Percentiles rank a stretch among this genome's conserved stretches.
Conservation (phyloP, 2,329 filamentous ascomycete species). For the Capronia epimyces region DNA sequence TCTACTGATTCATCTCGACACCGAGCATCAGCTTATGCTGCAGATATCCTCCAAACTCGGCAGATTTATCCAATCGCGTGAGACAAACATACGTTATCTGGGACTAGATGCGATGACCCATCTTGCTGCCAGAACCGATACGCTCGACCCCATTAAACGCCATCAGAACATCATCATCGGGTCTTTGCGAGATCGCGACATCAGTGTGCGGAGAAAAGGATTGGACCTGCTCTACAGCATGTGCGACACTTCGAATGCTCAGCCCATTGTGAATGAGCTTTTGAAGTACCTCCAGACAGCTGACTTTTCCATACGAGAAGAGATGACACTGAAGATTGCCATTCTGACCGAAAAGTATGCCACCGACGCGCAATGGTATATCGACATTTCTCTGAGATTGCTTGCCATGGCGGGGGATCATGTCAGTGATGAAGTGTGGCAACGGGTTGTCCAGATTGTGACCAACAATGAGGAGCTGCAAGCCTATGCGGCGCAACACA, state of each 20-base stretch:
- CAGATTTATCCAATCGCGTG: constrained; percentile 91
- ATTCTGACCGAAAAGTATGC: constrained; percentile 98
- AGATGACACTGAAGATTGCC: constrained; percentile 98
- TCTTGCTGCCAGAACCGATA: constrained; percentile 86
- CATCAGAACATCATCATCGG: constrained; percentile 95
- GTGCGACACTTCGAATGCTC: constrained; percentile 94
- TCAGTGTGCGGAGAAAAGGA: constrained; percentile 92
- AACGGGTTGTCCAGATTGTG: constrained; percentile 95
- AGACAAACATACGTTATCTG: constrained; percentile 95
- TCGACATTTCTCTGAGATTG: constrained; percentile 89
- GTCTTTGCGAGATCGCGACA: constrained; percentile 89
- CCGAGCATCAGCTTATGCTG: constrained; percentile 88
- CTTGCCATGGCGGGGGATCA: constrained; percentile 97
- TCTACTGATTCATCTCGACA: constrained; percentile 94
- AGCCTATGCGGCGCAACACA: constrained; percentile 90
- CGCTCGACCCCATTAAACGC: constrained; percentile 93
- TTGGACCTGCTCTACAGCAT: constrained; percentile 98
- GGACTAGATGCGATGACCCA: constrained; percentile 98
- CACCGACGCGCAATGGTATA: constrained; percentile 98
- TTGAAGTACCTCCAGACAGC: constrained; percentile 92
- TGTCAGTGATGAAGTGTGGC: constrained; percentile 98
- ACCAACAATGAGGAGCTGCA: constrained; percentile 99
- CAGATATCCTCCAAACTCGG: constrained; percentile 88
- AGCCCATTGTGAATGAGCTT: constrained; percentile 87
- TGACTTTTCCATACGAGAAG: constrained; percentile 95